Base-by-base conservation (phyloP, 2,329 filamentous ascomycete species). In the Pseudogymnoascus sp. region DNA sequence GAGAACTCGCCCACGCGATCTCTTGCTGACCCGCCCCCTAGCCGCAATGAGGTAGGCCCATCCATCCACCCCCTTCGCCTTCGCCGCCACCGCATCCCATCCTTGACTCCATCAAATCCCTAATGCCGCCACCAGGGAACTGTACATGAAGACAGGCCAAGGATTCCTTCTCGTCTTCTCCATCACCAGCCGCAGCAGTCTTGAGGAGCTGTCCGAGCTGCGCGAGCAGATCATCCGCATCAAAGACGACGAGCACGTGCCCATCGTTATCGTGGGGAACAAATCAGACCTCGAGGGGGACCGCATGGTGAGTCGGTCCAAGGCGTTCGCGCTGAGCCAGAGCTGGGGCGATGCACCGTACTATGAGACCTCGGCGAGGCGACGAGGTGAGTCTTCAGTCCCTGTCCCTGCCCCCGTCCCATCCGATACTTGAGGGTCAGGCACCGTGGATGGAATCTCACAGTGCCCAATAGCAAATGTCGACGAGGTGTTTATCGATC, bases 131-230 rank as follows among this genome's bases (percentile, higher is more conserved):
- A 41, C 61, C 55, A 84, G 85, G 75, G 86, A 88, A 72, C 77
- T 88, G 63, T 89, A 90, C 73, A 89, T 90, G 85, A 89, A 89
- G 72, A 86, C 87, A 66, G 87, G 86, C 66, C 86, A 90, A 77
- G 87, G 87, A 10, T 90, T 90, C 72, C 82, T 90, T 60, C 81
- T 90, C 39, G 87, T 90, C 65, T 90, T 90, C 76, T 87, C 84
- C 69, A 90, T 90, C 69, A 90, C 87, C 41, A 87, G 84, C 71
- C 81, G 83, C 70, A 86, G 84, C 65, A 88, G 85, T 55, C 78
- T 90, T 36, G 81, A 84, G 69, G 87, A 90, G 72, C 80, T 90
- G n/a, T 79, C 83, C 68, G 86, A 89, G 69, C 79, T 90, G 36
- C 84, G 86, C 66, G 87, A 90, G 71, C 86, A 89, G 72, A 90